Conservation (phyloP, 805 yeast genomes). For the Saturnispora mendoncae region DNA sequence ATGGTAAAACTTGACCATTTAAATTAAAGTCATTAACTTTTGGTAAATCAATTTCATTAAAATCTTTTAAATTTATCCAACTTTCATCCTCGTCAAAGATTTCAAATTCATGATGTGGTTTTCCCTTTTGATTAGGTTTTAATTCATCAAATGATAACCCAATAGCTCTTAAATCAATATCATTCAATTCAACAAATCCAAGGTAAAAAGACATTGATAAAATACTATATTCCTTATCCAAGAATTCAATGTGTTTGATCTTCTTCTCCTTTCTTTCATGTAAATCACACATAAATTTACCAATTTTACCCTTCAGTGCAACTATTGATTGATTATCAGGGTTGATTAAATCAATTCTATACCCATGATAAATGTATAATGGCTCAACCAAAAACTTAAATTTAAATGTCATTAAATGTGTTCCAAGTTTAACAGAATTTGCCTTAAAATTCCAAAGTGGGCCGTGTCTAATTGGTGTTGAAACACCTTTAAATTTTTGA, state of each 20-base stretch:
- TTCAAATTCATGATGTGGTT: slow-evolving; percentile 15
- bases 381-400: slow-evolving; percentile 67
- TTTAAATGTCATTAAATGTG: slow-evolving; percentile 64
- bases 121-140: background rate
- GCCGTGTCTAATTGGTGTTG: slow-evolving; percentile 73
- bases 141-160: slow-evolving; percentile 33
- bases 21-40: slow-evolving; percentile 30
- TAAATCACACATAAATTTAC: slow-evolving; percentile 46
- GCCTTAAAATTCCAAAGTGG: slow-evolving; percentile 49
- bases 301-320: slow-evolving; percentile 60
- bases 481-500: slow-evolving; percentile 63
- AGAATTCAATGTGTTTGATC: slow-evolving; percentile 39
- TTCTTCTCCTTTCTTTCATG: slow-evolving; percentile 50
- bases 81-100: slow-evolving; percentile 45
- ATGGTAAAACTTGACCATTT: slow-evolving; percentile 45
- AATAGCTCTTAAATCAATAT: slow-evolving; percentile 54
- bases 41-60: slow-evolving; percentile 45
- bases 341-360: slow-evolving; percentile 39
- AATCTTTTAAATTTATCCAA: slow-evolving; percentile 61
- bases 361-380: slow-evolving; percentile 61
- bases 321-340: slow-evolving; percentile 37
- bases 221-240: slow-evolving; percentile 39
- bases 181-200: slow-evolving; percentile 47
- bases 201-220: slow-evolving; percentile 54
- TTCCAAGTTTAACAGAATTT: slow-evolving; percentile 60